These are phyloP conservation scores for Chaetomium sp. DNA, from an alignment of 2,329 filamentous ascomycete species.

Conservation along the genomic window DNA sequence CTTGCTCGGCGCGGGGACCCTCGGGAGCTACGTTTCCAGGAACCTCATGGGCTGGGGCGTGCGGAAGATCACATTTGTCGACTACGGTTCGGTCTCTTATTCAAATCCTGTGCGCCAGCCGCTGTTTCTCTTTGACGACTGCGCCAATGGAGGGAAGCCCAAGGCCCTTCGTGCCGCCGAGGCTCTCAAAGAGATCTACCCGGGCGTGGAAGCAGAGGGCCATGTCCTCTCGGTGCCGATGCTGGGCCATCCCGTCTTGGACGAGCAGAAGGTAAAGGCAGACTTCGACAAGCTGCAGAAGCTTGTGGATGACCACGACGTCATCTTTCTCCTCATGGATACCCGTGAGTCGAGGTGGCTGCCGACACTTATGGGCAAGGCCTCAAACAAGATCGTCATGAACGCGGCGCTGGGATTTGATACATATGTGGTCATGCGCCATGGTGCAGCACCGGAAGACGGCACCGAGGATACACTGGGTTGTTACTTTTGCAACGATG, in stretches of 20 bases:
- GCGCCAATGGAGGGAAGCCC: slow-evolving; percentile 71
- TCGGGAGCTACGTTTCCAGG: slow-evolving; percentile 88
- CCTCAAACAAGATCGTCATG: slow-evolving; percentile 87
- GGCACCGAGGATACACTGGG: slow-evolving; percentile 64
- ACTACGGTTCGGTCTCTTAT: slow-evolving; percentile 88
- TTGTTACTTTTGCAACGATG: slow-evolving; percentile 98
- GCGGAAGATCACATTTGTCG: slow-evolving; percentile 88
- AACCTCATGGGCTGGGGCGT: slow-evolving; percentile 95
- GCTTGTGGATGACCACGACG: slow-evolving; percentile 80
- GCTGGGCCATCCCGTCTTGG: slow-evolving; percentile 81
- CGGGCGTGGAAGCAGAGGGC: slow-evolving; percentile 75
- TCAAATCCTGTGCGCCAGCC: slow-evolving; percentile 96
- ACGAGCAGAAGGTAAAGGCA: slow-evolving; percentile 59
- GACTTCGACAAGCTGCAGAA: slow-evolving; percentile 71
- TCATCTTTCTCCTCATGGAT: slow-evolving; percentile 94
- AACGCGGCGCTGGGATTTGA: slow-evolving; percentile 96
- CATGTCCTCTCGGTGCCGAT: slow-evolving; percentile 85
- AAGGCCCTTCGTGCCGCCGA: slow-evolving; percentile 80
- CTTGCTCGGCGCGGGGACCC: slow-evolving; percentile 82
- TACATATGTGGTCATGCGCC: slow-evolving; percentile 94
- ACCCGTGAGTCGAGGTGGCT: slow-evolving; percentile 92
- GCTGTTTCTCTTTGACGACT: slow-evolving; percentile 85
- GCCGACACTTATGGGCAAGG: slow-evolving; percentile 92
- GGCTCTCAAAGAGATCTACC: slow-evolving; percentile 78
- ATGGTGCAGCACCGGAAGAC: slow-evolving; percentile 60